Evolutionary conservation across 495 filamentous ascomycete genomes (phyloP).

Genomic region (Hypomontagnella submonticulosa): DNA sequence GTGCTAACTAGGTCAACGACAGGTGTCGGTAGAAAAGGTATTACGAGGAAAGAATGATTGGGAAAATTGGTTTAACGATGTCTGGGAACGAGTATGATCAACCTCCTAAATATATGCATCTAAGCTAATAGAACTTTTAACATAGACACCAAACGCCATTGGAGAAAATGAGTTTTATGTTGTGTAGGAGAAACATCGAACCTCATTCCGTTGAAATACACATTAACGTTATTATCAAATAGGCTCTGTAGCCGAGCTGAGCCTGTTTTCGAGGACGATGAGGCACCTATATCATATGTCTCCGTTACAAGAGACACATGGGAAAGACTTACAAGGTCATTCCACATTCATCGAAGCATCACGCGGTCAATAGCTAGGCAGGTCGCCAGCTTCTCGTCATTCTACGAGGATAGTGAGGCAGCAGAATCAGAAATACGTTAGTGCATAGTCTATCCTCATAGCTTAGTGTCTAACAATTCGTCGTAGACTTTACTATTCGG

Average conservation of each 20-base stretch:
- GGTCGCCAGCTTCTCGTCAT: conserved; percentile 22
- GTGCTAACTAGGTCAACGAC: conserved; percentile 7
- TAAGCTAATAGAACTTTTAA: not conserved
- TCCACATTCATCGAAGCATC: conserved; percentile 31
- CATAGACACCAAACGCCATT: not conserved
- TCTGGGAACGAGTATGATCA: not conserved
- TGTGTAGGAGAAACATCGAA: conserved; percentile 9
- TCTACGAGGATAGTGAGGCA: not conserved
- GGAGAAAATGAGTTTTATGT: conserved; percentile 8
- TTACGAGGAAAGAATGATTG: conserved; percentile 14
- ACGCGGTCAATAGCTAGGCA: conserved; percentile 24
- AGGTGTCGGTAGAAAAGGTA: conserved; percentile 4
- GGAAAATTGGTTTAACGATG: conserved; percentile 25
- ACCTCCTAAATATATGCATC: not conserved
- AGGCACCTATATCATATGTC: conserved; percentile 29
- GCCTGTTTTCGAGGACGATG: conserved; percentile 24
- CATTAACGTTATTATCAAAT: no score
- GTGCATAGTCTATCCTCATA: not conserved
- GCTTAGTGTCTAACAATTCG: conserved; percentile 9
- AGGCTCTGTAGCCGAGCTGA: conserved; percentile 24
- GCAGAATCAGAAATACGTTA: conserved; percentile 22
- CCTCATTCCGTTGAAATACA: no score
- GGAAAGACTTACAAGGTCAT: conserved; percentile 20
- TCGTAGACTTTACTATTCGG: conserved; percentile 23
- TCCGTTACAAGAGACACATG: conserved; percentile 29